phyloP scores from a whole-genome alignment of 768 basidiomycete species.

The Neoboletus brunneissimus region DNA sequence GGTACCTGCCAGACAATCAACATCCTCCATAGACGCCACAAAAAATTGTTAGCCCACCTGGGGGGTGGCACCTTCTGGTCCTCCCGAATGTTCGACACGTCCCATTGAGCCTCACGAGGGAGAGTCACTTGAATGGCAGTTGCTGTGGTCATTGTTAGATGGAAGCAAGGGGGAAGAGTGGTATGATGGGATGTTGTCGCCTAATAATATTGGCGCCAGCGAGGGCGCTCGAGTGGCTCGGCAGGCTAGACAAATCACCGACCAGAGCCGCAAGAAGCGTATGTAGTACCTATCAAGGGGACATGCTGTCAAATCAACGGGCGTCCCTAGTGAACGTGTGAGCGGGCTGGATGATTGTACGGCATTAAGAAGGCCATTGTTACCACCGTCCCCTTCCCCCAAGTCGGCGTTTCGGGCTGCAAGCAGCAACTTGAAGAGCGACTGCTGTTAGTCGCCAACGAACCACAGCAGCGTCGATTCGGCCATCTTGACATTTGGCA shows the following conservation, averaged over 20 bases:
- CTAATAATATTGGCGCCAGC: slow-evolving; percentile 2
- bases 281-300: not conserved
- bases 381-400: not conserved
- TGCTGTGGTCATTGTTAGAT: slow-evolving; percentile 14
- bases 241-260: slow-evolving; percentile 3
- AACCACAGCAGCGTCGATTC: not conserved
- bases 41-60: slow-evolving; percentile 13
- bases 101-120: not conserved
- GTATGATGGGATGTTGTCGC: slow-evolving; percentile 1
- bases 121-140: slow-evolving; percentile 4
- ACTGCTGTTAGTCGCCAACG: not conserved
- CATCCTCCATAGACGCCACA: too few species aligned
- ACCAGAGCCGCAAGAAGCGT: not conserved
- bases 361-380: not conserved
- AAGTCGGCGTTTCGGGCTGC: not conserved
- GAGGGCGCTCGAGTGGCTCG: not conserved
- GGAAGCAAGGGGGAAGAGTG: not conserved
- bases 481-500: too few species aligned
- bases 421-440: not conserved
- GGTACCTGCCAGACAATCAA: slow-evolving; percentile 30
- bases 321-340: slow-evolving; percentile 7
- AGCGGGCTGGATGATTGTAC: not conserved
- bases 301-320: not conserved
- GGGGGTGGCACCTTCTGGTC: slow-evolving; percentile 23
- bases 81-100: slow-evolving; percentile 12